These are phyloP conservation scores for Quercus phellos DNA, from an alignment of 331 rosid genomes.

Conservation along the genomic window DNA sequence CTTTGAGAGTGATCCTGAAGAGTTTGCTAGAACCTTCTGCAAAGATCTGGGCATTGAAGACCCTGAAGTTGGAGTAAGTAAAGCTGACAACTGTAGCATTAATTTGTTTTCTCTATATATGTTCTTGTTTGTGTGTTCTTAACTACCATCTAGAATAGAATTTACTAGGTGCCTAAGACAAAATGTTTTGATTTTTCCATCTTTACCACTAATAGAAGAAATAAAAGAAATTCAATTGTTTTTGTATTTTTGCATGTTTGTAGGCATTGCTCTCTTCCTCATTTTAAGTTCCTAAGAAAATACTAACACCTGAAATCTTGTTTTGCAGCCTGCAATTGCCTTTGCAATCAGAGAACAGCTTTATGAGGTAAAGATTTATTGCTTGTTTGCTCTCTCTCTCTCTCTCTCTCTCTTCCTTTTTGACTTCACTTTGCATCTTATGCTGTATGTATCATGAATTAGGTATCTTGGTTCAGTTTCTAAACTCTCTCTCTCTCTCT, in stretches of 20 bases:
- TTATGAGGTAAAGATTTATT: slow-evolving; percentile 53
- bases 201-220: neutral
- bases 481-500: neutral
- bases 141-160: neutral
- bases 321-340: slow-evolving; percentile 80
- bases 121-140: neutral
- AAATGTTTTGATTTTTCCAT: neutral
- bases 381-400: slow-evolving; percentile 2
- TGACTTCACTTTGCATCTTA: too few species aligned
- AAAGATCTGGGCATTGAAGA: slow-evolving; percentile 79
- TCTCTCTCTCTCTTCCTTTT: neutral
- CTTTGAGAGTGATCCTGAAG: slow-evolving; percentile 97
- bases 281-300: slow-evolving; percentile 7
- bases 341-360: slow-evolving; percentile 89
- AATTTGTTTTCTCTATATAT: neutral
- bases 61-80: slow-evolving; percentile 95
- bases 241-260: neutral
- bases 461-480: too few species aligned
- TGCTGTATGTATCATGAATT: too few species aligned
- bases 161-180: neutral
- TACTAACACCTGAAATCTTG: slow-evolving; percentile 2
- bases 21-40: slow-evolving; percentile 79
- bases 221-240: neutral
- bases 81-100: neutral
- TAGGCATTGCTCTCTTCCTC: neutral